Percentiles rank a stretch among this genome's conserved stretches.
phyloP scores from a whole-genome alignment of 257 asterid genomes.

The Penstemon davidsonii region DNA sequence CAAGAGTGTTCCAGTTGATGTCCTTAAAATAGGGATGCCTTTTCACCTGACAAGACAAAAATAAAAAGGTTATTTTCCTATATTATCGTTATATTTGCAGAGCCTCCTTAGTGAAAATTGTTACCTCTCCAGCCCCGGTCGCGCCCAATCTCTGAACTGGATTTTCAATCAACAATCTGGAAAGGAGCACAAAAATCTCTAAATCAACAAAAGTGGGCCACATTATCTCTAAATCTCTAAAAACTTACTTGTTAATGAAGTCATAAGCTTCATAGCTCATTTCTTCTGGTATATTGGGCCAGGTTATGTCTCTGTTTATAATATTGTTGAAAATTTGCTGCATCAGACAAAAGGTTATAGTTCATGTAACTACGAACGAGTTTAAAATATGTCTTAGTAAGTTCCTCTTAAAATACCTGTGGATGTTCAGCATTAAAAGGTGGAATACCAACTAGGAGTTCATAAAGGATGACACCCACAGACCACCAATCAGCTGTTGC shows the following conservation, averaged over 20 bases:
- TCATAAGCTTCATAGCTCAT: constrained; percentile 83
- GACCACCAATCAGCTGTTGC: constrained; percentile 49
- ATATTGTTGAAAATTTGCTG: constrained; percentile 92
- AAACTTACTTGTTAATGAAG: constrained; percentile 67
- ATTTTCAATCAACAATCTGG: constrained; percentile 80
- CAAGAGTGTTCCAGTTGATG: constrained; percentile 89
- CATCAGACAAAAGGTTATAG: constrained; percentile 36
- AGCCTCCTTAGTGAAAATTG: constrained; percentile 24
- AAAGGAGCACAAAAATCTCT: constrained; percentile 24
- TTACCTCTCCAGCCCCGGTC: constrained; percentile 85
- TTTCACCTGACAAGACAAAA: constrained; percentile 63
- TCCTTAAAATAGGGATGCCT: constrained; percentile 68
- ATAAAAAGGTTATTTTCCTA: constrained; percentile 16
- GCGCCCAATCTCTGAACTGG: constrained; percentile 94
- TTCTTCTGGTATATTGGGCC: constrained; percentile 96
- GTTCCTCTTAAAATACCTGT: too few species aligned
- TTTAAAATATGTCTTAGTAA: too few species aligned
- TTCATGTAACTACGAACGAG: not conserved
- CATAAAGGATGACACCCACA: too few species aligned
- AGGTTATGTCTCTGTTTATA: constrained; percentile 82
- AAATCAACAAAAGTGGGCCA: not conserved
- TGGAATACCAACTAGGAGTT: too few species aligned
- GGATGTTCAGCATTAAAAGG: too few species aligned
- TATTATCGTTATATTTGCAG: constrained; percentile 12
- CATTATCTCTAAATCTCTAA: too few species aligned